Percentiles rank a stretch among this genome's conserved stretches.
phyloP scores from a whole-genome alignment of 805 yeast genomes.

The Ogataea paradorogensis region DNA sequence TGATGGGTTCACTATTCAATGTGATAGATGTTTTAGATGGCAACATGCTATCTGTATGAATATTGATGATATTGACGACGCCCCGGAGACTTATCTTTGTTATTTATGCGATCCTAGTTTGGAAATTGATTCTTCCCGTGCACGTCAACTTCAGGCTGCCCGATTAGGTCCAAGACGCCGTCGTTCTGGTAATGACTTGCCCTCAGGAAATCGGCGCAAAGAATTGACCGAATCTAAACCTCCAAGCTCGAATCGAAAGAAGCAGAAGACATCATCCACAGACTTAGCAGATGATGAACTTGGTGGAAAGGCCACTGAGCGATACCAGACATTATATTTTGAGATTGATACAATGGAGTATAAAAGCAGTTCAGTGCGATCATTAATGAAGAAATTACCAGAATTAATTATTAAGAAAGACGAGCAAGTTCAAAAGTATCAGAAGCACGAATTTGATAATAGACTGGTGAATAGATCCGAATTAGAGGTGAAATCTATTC shows the following conservation, averaged over 20 bases:
- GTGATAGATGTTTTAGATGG: constrained; percentile 91
- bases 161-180: constrained; percentile 33
- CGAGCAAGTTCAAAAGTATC: constrained; percentile 16
- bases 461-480: constrained; percentile 6
- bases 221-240: constrained; percentile 13
- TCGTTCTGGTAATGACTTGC: constrained; percentile 19
- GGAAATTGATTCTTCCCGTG: constrained; percentile 40
- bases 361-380: constrained; percentile 36
- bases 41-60: constrained; percentile 93
- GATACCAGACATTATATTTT: constrained; percentile 52
- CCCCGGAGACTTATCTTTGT: constrained; percentile 80
- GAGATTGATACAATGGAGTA: constrained; percentile 45
- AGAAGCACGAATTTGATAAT: constrained; percentile 27
- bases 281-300: constrained; percentile 34
- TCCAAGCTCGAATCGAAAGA: constrained; percentile 31
- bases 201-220: constrained; percentile 9
- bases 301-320: constrained; percentile 41
- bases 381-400: constrained; percentile 28
- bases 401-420: constrained; percentile 21
- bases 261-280: constrained; percentile 30
- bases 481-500: constrained; percentile 48
- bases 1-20: constrained; percentile 92
- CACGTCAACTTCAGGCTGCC: constrained; percentile 35
- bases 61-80: constrained; percentile 64
- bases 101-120: constrained; percentile 60